Conservation (phyloP, 176 grass and related monocot genomes). For the Luzula sylvatica region DNA sequence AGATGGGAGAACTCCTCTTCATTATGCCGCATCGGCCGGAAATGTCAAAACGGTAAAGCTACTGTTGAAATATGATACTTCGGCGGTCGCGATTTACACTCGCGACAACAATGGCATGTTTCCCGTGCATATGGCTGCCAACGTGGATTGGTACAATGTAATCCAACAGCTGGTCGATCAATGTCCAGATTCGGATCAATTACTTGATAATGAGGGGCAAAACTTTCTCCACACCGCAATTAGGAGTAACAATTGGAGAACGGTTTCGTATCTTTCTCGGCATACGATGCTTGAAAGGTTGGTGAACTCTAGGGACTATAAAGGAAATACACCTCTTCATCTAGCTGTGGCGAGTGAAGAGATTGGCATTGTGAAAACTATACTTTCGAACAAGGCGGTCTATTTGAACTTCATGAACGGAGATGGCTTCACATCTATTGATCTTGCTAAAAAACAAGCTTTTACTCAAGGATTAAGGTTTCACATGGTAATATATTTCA, state of each 20-base stretch:
- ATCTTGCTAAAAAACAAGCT: constrained; percentile 41
- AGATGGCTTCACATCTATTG: constrained; percentile 45
- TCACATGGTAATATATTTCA: constrained; percentile 30
- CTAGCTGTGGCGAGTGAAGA: constrained; percentile 31
- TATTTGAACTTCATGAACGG: constrained; percentile 50
- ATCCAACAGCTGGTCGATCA: constrained; percentile 40
- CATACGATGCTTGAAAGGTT: constrained; percentile 35
- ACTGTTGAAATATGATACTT: background rate
- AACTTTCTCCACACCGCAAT: constrained; percentile 64
- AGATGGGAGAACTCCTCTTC: background rate
- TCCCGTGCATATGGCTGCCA: constrained; percentile 62
- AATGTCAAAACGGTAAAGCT: background rate
- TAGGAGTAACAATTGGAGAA: constrained; percentile 29
- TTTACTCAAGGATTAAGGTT: constrained; percentile 37
- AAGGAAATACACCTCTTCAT: constrained; percentile 76
- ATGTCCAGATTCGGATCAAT: constrained; percentile 50
- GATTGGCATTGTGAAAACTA: constrained; percentile 41
- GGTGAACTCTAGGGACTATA: constrained; percentile 53
- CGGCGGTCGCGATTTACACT: background rate
- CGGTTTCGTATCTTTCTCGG: constrained; percentile 31
- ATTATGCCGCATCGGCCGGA: background rate
- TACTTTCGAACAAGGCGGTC: constrained; percentile 32
- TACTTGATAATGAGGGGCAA: constrained; percentile 56
- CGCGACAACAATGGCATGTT: constrained; percentile 29
- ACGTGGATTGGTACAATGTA: constrained; percentile 24